Evolutionary conservation across 129 eudicot species (phyloP).

Genomic region (Tanacetum coccineum): DNA sequence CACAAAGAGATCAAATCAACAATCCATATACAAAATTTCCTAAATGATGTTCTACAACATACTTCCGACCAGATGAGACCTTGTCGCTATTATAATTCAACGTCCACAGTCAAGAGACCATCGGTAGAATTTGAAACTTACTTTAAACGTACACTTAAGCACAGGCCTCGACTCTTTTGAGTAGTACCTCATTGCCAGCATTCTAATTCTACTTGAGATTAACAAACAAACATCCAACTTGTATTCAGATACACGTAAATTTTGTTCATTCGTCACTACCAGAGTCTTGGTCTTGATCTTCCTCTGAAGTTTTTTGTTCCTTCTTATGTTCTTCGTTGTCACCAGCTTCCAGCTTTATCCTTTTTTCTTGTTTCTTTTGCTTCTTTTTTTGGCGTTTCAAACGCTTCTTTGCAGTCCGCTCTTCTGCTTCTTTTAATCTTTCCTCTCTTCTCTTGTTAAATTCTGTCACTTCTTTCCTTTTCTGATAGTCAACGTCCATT

Average conservation of each 20-base stretch:
- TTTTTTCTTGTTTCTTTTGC: slow-evolving; percentile 73
- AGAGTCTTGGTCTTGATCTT: slow-evolving; percentile 32
- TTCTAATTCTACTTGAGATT: background rate
- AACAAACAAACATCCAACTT: slow-evolving; percentile 18
- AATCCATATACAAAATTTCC: background rate
- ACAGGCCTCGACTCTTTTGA: background rate
- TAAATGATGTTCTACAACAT: background rate
- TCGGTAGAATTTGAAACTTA: background rate
- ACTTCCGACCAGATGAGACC: background rate
- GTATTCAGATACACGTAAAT: slow-evolving; percentile 17
- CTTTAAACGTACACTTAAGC: background rate
- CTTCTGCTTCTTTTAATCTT: slow-evolving; percentile 82
- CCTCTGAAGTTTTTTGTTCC: slow-evolving; percentile 55
- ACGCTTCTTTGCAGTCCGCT: slow-evolving; percentile 91
- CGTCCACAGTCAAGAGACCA: slow-evolving; percentile 3
- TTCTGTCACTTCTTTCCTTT: slow-evolving; percentile 72
- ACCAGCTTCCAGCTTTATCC: slow-evolving; percentile 38
- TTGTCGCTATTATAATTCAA: background rate
- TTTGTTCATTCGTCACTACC: slow-evolving; percentile 34
- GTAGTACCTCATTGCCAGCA: background rate
- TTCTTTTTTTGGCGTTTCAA: slow-evolving; percentile 83
- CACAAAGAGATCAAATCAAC: background rate
- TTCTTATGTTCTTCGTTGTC: slow-evolving; percentile 43
- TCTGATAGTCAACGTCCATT: slow-evolving; percentile 84
- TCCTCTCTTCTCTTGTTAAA: slow-evolving; percentile 75